Evolutionary conservation across 805 yeast genomes (phyloP).

Genomic region (Yamadazyma tumulicola): DNA sequence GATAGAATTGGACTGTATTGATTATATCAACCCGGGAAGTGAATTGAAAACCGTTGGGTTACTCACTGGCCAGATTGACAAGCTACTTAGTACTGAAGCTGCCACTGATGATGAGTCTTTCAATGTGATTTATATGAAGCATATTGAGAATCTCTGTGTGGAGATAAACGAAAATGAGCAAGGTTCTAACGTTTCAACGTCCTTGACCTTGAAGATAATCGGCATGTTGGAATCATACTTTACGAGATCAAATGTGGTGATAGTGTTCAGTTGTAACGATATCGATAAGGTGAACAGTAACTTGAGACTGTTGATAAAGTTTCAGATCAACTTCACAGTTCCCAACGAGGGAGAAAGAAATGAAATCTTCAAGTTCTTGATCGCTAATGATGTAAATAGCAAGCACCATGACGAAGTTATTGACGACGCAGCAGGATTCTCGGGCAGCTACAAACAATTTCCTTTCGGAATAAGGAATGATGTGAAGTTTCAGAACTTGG

Average conservation of each 20-base stretch:
- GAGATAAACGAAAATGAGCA: constrained; percentile 59
- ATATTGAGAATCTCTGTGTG: constrained; percentile 71
- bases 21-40: constrained; percentile 62
- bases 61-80: constrained; percentile 72
- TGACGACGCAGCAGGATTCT: constrained; percentile 19
- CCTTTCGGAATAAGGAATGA: constrained; percentile 33
- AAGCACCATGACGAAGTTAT: constrained; percentile 2
- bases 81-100: constrained; percentile 40
- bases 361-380: constrained; percentile 54
- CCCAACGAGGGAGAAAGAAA: constrained; percentile 76
- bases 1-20: constrained; percentile 67
- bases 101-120: constrained; percentile 20
- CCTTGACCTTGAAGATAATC: constrained; percentile 51
- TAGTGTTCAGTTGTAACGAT: constrained; percentile 67
- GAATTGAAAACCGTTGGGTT: constrained; percentile 77
- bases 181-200: constrained; percentile 35
- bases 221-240: constrained; percentile 57
- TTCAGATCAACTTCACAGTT: constrained; percentile 71
- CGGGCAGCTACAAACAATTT: constrained; percentile 12
- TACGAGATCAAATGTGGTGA: constrained; percentile 37
- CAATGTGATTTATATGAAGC: constrained; percentile 58
- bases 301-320: constrained; percentile 65
- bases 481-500: constrained; percentile 54
- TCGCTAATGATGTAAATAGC: constrained; percentile 17
- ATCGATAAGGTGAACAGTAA: constrained; percentile 64